Conservation (phyloP, 169 alveolate genomes). For the Plasmodium relictum region DNA sequence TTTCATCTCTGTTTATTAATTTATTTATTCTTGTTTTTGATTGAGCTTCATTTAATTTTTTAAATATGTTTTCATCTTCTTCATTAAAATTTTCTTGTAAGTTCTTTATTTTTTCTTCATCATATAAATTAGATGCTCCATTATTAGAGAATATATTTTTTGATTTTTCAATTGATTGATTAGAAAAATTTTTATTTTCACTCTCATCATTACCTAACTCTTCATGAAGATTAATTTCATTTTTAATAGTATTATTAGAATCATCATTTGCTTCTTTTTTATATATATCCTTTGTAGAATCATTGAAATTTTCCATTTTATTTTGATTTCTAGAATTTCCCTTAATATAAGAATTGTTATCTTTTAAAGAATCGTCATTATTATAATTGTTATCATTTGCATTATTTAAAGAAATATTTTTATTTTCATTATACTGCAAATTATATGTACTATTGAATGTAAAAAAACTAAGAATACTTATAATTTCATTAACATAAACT, state of each 20-base stretch:
- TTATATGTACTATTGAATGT: constrained; percentile 37
- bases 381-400: neutral
- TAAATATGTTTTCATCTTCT: neutral
- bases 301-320: neutral
- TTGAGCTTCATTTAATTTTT: neutral
- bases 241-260: neutral
- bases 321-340: neutral
- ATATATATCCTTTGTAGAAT: too few species aligned
- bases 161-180: neutral
- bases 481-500: constrained; percentile 57
- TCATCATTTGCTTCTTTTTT: neutral
- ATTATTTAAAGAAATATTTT: neutral
- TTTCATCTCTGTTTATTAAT: constrained; percentile 30
- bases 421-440: neutral
- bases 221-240: neutral
- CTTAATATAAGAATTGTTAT: neutral
- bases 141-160: neutral
- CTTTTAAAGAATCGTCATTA: neutral
- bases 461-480: constrained; percentile 53
- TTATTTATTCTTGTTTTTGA: constrained; percentile 23
- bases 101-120: constrained; percentile 4
- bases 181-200: neutral
- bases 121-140: constrained; percentile 6
- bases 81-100: neutral
- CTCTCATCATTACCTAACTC: neutral